Evolutionary conservation across 2,329 filamentous ascomycete genomes (phyloP), one percentile per base, ranked within the genome.

Genomic region (Boeremia lycopersici): DNA sequence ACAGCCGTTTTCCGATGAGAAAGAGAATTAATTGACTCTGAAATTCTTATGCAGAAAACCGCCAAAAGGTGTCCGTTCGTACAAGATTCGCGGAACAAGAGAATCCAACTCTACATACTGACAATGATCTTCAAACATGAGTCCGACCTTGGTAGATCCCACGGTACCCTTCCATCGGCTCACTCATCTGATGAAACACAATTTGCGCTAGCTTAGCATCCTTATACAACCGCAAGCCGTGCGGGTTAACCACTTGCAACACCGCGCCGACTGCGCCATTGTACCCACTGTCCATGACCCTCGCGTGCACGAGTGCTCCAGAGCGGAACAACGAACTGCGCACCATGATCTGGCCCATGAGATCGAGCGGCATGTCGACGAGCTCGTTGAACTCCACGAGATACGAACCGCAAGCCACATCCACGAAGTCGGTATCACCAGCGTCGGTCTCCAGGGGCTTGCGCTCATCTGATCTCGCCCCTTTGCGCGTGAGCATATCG

Each of bases 221-320:
- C 26, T 53, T 62, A 41, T 70, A 59, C 11, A 79, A 48, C 10
- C 66, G 48, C n/a, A 78, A 30, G 0, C 77, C 77, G 15, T 60
- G 33, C 1, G 70, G 70, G 64, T 77, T 77, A 28, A 59, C 56
- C 1, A 76, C 72, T 13, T 77, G 66, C 57, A 79, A 56, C 59
- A 78, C 56, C 17, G 70, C 75, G 0, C 76, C 76, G 10, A 79
- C 48, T 3, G 72, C 72, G 17, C 78, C 78, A 31, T 75, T 62
- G 56, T 79, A 80, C 3, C 77, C 78, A 19, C 69, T 68, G 58
- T 80, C 77, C 40, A 79, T 67, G 3, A 79, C 76, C 8, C 34
- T 6, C 3, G 1, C 77, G 77, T 9, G 77, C 74, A 30, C 48
- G 59, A 63, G 39, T 0, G 71, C 74, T 0, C 78, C 77, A 11